Base-by-base conservation (phyloP, 1,139 yeast genomes). In the Saccharomyces hybrid region DNA sequence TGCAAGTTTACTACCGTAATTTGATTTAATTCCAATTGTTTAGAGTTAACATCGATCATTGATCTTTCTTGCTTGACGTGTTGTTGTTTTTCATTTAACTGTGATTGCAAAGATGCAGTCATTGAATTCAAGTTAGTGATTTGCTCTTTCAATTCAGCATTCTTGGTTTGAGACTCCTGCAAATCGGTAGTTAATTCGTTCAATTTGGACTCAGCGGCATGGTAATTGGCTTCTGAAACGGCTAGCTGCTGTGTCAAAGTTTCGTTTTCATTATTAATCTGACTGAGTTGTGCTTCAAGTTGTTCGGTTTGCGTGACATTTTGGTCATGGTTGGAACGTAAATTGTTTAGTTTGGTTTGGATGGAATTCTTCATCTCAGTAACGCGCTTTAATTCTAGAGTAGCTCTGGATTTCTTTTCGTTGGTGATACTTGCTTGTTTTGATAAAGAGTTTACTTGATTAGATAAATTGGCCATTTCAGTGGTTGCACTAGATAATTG, bases 401-500 rank as follows among this genome's bases (percentile, higher is more conserved):
- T 91, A 0, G 96, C 89, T 57, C 83, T 79, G 26, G 81, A 75
- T 59, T 89, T 85, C 71, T 85, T 87, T 34, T 83, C 86, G 57
- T 83, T 84, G 38, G 88, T 76, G 16, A 77, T 79, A 0, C 86
- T 76, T 1, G 95, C 87, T 71, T 91, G 96, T 23, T 79, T 73
- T 1, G 90, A 79, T 59, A 90, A 76, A 0, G 96, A 85, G 57
- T 83, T 83, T 57, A 89, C 84, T 72, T 91, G 96, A 64, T 85
- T 88, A 1, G 95, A 86, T 50, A 87, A 77, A 63, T 91, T 89
- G 16, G 96, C 96, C 69, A 88, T 79, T 62, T 89, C 96, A 3
- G 93, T 81, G 14, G 95, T 83, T 3, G 95, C 91, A 59, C 81
- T 81, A 0, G 95, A 83, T 51, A 89, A 74, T 64, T 85, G 83